A percentile compares a stretch with the other conserved stretches of the same genome.
These are phyloP conservation scores for Mortierella polycephala DNA, from an alignment of 371 early-diverging fungal species.

Conservation along the genomic window DNA sequence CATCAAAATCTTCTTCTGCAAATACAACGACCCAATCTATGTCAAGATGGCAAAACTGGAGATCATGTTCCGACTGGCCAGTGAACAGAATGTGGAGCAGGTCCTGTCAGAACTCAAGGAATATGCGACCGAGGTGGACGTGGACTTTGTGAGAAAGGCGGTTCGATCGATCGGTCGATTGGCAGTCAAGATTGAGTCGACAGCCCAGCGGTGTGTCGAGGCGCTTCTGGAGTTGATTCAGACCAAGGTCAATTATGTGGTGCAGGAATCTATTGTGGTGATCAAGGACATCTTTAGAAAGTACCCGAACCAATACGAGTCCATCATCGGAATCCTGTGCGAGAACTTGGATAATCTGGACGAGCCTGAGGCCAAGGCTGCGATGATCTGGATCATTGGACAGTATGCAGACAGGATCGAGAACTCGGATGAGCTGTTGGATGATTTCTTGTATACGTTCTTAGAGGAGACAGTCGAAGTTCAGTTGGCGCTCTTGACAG, in stretches of 20 bases:
- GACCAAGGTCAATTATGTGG: constrained; percentile 89
- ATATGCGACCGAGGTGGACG: constrained; percentile 97
- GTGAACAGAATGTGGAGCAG: constrained; percentile 87
- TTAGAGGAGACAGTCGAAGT: constrained; percentile 82
- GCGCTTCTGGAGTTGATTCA: constrained; percentile 91
- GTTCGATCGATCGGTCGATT: constrained; percentile 93
- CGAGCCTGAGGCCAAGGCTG: constrained; percentile 93
- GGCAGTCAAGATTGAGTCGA: constrained; percentile 90
- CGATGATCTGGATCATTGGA: constrained; percentile 97
- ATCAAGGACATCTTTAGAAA: constrained; percentile 96
- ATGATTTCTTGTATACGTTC: constrained; percentile 77
- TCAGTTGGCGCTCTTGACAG: constrained; percentile 94
- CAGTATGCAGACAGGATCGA: constrained; percentile 94
- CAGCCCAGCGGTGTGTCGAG: constrained; percentile 89
- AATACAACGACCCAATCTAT: constrained; percentile 98
- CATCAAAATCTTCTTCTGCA: constrained; percentile 96
- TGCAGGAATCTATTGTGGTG: constrained; percentile 93
- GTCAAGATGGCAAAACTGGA: constrained; percentile 97
- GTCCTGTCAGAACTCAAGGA: constrained; percentile 94
- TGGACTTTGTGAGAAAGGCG: constrained; percentile 94
- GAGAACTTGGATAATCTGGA: constrained; percentile 89
- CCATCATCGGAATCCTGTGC: constrained; percentile 88
- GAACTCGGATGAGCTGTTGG: constrained; percentile 87
- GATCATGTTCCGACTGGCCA: constrained; percentile 89
- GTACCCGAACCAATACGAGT: constrained; percentile 90